phyloP scores from a whole-genome alignment of 2,329 filamentous ascomycete genomes.

The Orbilia ellipsospora region DNA sequence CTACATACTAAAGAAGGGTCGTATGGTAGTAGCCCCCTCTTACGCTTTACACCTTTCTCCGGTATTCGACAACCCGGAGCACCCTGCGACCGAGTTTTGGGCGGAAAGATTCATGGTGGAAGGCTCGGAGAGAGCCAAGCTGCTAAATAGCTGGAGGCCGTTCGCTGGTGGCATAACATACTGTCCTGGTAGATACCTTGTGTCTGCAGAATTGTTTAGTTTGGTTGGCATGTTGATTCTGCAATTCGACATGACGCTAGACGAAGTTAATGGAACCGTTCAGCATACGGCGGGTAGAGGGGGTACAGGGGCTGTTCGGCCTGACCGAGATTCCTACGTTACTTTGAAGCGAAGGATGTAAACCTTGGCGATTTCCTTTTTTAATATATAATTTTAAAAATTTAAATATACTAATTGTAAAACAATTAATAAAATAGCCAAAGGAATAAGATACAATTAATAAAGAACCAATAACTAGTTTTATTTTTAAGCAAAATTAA shows the following conservation, averaged over 20 bases:
- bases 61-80: slow-evolving; percentile 29
- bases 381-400: no score
- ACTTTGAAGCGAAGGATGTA: no score
- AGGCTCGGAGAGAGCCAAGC: slow-evolving; percentile 25
- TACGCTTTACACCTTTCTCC: slow-evolving; percentile 28
- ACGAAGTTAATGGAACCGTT: slow-evolving; percentile 27
- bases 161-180: slow-evolving; percentile 41
- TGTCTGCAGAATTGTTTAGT: slow-evolving; percentile 17
- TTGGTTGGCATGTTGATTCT: slow-evolving; percentile 23
- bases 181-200: slow-evolving; percentile 40
- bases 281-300: slow-evolving; percentile 29
- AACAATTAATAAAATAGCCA: no score
- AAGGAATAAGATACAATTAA: no score
- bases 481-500: no score
- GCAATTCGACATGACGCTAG: slow-evolving; percentile 39
- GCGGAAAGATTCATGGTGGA: slow-evolving; percentile 42
- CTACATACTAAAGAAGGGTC: slow-evolving; percentile 37
- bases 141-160: slow-evolving; percentile 47
- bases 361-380: neutral
- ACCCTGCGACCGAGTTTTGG: slow-evolving; percentile 42
- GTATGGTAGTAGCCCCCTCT: slow-evolving; percentile 38
- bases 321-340: slow-evolving; percentile 20
- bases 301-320: slow-evolving; percentile 34
- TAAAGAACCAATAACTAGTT: no score
- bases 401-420: no score